A percentile compares a stretch with the other conserved stretches of the same genome.
phyloP scores from a whole-genome alignment of 257 asterid species.

The Paulownia fortunei region DNA sequence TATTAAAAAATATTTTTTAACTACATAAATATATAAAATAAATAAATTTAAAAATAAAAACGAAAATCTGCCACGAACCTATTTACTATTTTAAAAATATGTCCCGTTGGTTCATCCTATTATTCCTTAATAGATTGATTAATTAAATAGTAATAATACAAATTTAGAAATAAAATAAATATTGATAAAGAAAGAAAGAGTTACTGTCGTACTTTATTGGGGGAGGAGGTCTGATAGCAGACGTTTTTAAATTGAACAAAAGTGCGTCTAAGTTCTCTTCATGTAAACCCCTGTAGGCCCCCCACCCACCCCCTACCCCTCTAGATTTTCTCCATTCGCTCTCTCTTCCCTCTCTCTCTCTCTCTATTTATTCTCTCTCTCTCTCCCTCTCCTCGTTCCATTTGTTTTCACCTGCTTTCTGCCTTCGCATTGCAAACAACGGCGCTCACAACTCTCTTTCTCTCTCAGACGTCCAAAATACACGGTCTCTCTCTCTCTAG shows the following conservation, averaged over 20 bases:
- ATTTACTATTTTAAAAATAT: too few relatives aligned
- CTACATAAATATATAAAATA: too few relatives aligned
- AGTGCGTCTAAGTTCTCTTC: conserved; percentile 87
- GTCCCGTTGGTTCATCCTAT: too few relatives aligned
- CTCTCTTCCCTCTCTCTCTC: neutral
- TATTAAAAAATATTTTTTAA: too few relatives aligned
- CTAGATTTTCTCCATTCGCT: conserved; percentile 28
- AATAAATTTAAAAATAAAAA: too few relatives aligned
- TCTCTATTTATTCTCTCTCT: conserved; percentile 17
- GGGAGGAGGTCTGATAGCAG: conserved; percentile 30
- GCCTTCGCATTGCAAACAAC: conserved; percentile 39
- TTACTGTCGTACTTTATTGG: conserved; percentile 10
- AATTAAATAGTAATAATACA: neutral
- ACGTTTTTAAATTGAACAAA: conserved; percentile 38
- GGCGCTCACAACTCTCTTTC: conserved; percentile 31
- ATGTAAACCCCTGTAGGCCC: conserved; percentile 44
- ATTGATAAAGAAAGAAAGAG: neutral
- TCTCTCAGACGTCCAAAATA: conserved; percentile 4
- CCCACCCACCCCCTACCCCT: conserved; percentile 32
- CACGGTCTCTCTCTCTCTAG: conserved; percentile 1
- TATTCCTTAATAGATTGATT: too few relatives aligned
- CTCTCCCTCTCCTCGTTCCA: neutral
- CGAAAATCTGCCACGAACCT: too few relatives aligned
- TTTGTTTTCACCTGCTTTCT: conserved; percentile 31
- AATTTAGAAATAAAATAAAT: neutral